phyloP scores from a whole-genome alignment of 176 grass and related monocot genomes.

The Poa pratensis region DNA sequence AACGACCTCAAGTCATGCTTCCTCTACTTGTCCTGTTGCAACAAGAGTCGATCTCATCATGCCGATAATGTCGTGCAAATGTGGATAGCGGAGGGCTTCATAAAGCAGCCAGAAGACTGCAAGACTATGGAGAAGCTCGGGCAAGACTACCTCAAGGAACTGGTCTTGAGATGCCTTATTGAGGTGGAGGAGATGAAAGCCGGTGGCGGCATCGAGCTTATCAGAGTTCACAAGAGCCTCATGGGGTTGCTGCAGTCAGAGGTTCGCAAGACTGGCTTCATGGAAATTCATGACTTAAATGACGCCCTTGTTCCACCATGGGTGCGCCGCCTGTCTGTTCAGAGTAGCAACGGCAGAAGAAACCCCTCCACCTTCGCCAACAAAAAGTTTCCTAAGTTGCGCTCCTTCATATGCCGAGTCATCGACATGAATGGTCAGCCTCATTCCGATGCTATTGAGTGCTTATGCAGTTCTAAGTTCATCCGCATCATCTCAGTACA shows the following conservation, averaged over 20 bases:
- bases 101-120: neutral
- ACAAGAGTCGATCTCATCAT: neutral
- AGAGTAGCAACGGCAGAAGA: neutral
- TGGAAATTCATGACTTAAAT: neutral
- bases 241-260: neutral
- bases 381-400: slow-evolving; percentile 8
- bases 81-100: slow-evolving; percentile 34
- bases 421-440: neutral
- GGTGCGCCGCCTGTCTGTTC: slow-evolving; percentile 7
- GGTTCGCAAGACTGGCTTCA: slow-evolving; percentile 23
- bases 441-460: neutral
- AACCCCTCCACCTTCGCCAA: no score
- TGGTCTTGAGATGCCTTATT: neutral
- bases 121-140: neutral
- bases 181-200: neutral
- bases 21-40: slow-evolving; percentile 15
- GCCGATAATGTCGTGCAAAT: neutral
- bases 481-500: neutral
- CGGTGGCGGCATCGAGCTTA: neutral
- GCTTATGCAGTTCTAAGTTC: slow-evolving; percentile 13
- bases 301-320: neutral
- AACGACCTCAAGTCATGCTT: slow-evolving; percentile 24
- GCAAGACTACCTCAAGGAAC: no score
- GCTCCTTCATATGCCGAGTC: slow-evolving; percentile 19
- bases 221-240: neutral